Evolutionary conservation across 192 early-diverging fungal genomes (phyloP), one percentile per base, ranked within the genome.

Genomic region (Linnemannia schmuckeri): DNA sequence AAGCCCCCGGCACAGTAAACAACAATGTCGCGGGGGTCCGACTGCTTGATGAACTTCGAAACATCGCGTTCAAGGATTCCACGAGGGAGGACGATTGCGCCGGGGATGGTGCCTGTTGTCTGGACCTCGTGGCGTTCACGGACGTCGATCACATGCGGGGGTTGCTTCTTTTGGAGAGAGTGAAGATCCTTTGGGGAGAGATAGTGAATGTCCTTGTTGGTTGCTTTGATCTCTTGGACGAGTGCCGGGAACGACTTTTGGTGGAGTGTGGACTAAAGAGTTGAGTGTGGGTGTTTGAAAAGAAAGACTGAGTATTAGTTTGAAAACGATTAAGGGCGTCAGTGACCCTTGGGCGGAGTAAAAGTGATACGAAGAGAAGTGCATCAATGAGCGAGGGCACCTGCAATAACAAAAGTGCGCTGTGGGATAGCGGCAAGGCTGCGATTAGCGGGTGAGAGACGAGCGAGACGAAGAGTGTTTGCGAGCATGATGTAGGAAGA

Each of bases 1-100:
- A 90, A 79, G 4, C 92, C 92, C n/a, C 92, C 92, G 20, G 92
- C 92, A 77, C 92, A 92, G 77, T 92, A 92, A 15, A 92, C 70
- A 30, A 92, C 86, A 38, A 92, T 78, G 30, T 89, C 85, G 70
- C 88, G 85, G 22, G 87, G 74, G 73, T 86, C 87, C 18, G 88
- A 83, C 38, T 80, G 80, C 40, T 83, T 78, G 4, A 91, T 78
- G 38, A 90, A 80, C 54, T 90, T 89, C 37, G 89, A 89, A 18
- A 92, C 71, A 70, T 90, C 83, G 18, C 89, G 71, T 38, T 92
- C 92, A 15, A 92, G 69, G 8, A 92, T 37, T 9, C 92, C 92
- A 5, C 92, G 78, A 20, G 92, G 88, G 13, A 92, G 42, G 6
- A 75, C 70, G 73, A 92, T 88, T 1, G 92, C 92, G 2, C 82